Percentiles rank a stretch among this genome's conserved stretches.
These are phyloP conservation scores for Hypoxylon sp. DNA, from an alignment of 2,329 filamentous ascomycete genomes.

Conservation along the genomic window DNA sequence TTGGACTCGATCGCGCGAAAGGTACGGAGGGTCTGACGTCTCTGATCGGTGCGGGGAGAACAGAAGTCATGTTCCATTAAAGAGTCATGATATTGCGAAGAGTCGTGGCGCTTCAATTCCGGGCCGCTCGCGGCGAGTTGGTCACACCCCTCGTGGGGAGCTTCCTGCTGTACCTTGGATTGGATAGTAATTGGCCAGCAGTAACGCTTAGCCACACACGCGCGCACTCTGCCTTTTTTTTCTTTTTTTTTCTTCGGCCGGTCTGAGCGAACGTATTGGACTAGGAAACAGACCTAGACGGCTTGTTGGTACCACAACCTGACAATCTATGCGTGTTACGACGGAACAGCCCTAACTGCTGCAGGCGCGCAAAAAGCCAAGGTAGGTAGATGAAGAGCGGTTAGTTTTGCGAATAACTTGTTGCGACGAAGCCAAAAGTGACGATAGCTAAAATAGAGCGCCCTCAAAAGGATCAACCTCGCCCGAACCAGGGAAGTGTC, in stretches of 20 bases:
- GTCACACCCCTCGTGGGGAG: conserved; percentile 35
- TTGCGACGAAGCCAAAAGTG: conserved; percentile 31
- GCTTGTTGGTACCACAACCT: conserved; percentile 48
- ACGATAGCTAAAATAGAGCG: conserved; percentile 28
- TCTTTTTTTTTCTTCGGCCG: conserved; percentile 25
- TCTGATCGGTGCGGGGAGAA: conserved; percentile 58
- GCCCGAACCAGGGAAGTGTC: conserved; percentile 29
- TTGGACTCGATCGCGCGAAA: conserved; percentile 58
- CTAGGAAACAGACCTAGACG: conserved; percentile 42
- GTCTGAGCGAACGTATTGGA: conserved; percentile 45
- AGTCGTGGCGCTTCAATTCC: conserved; percentile 41
- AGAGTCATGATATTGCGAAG: conserved; percentile 46
- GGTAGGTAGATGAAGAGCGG: conserved; percentile 27
- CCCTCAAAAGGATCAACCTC: conserved; percentile 42
- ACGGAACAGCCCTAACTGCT: conserved; percentile 29
- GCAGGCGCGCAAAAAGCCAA: conserved; percentile 31
- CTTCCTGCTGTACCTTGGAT: conserved; percentile 32
- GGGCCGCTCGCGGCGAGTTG: conserved; percentile 35
- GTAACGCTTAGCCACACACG: conserved; percentile 36
- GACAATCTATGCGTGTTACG: conserved; percentile 47
- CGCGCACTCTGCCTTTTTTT: conserved; percentile 18
- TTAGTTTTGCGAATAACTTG: conserved; percentile 27
- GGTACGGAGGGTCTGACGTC: conserved; percentile 59
- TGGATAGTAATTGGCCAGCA: conserved; percentile 42
- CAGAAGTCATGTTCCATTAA: conserved; percentile 60